A percentile compares a stretch with the other conserved stretches of the same genome.
These are phyloP conservation scores for Sporothrix pallida DNA, from an alignment of 2,329 filamentous ascomycete species.

Conservation along the genomic window DNA sequence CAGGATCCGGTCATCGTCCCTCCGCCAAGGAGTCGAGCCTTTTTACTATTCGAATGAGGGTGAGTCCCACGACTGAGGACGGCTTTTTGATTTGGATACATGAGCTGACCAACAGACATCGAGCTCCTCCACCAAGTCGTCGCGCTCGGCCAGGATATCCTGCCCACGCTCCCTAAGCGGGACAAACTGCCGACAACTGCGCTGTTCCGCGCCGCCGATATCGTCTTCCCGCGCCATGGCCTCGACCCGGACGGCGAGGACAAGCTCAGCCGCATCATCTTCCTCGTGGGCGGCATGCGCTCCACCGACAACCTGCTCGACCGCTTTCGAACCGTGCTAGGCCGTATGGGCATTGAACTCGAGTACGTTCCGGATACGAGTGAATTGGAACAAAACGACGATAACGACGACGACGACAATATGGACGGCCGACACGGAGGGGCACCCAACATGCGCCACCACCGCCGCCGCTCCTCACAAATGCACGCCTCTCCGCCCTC, in stretches of 20 bases:
- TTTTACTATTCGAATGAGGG: constrained; percentile 68
- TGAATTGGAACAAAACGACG: neutral
- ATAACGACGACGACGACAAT: constrained; percentile 9
- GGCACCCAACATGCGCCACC: neutral
- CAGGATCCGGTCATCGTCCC: constrained; percentile 42
- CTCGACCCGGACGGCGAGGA: constrained; percentile 74
- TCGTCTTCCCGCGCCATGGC: constrained; percentile 72
- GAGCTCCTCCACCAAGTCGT: constrained; percentile 79
- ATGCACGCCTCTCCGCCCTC: constrained; percentile 30
- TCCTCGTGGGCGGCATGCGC: constrained; percentile 73
- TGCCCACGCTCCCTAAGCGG: constrained; percentile 61
- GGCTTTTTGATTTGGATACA: neutral
- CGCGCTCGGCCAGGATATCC: constrained; percentile 69
- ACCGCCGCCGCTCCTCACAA: constrained; percentile 8
- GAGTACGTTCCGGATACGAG: constrained; percentile 57
- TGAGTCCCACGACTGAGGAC: constrained; percentile 41
- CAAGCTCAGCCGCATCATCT: constrained; percentile 77
- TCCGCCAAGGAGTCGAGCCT: constrained; percentile 44
- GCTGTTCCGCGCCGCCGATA: constrained; percentile 81
- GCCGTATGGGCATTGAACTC: constrained; percentile 72
- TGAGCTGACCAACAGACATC: constrained; percentile 66
- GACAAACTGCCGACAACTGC: constrained; percentile 74
- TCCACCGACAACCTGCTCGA: constrained; percentile 63
- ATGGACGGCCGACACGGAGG: neutral
- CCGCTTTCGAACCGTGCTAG: constrained; percentile 72